Evolutionary conservation across 441 rosid species (phyloP), one percentile per base, ranked within the genome.

Genomic region (Kokia cookei): DNA sequence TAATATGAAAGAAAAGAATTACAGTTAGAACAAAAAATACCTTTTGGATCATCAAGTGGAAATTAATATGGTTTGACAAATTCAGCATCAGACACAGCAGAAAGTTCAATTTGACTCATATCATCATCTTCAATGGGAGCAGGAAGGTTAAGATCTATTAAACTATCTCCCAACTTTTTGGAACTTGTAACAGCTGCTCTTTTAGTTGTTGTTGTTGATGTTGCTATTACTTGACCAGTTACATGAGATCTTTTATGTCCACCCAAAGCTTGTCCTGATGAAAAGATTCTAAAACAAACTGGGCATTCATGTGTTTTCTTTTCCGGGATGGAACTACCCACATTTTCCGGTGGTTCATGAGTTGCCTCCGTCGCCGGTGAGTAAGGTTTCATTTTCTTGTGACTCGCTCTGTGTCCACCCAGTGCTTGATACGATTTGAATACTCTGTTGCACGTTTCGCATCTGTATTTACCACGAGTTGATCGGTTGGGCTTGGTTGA

Each of bases 181-280:
- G 78, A 73, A 70, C 75, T 77, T 45, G 72, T 80, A 17, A 51
- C 37, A 2, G 79, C 62, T 26, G 79, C 62, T 26, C 73, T 59
- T 68, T 73, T 54, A 4, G 84, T 29, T 14, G 82, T 51, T 32
- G 48, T 29, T 14, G 82, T 51, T 32, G 48, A 7, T 43, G 48
- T 43, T 43, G 66, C 43, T 50, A 76, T 75, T 19, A 72, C 79
- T 75, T 65, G 62, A 42, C 84, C 88, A 35, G 71, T 81, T 17
- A 90, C 87, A 75, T 95, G 99, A 66, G 99, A 65, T 77, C 99
- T 84, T 76, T 95, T 95, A 74, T 95, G 99, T 35, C 99, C 99
- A 32, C 99, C 99, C 8, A 95, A 87, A 1, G 99, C 99, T 86
- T 95, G 99, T 51, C 98, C 99, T 0, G 99, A 93, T 3, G 92